These are phyloP conservation scores for Scheffersomyces quercinus DNA, from an alignment of 1,139 yeast genomes.

Conservation along the genomic window DNA sequence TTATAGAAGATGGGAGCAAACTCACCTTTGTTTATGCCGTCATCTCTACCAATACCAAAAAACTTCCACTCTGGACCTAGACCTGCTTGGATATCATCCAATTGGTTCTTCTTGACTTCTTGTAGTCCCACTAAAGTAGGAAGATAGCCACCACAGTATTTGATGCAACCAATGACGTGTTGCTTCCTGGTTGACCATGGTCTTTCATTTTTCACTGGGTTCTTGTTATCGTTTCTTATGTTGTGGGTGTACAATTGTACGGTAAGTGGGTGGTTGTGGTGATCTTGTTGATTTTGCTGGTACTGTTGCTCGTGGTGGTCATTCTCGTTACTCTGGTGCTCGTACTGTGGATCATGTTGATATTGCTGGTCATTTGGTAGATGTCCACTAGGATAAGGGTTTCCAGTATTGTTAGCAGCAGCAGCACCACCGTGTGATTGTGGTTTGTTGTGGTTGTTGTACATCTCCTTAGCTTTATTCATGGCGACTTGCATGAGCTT, in stretches of 20 bases:
- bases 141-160: constrained; percentile 28
- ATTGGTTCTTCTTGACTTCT: constrained; percentile 53
- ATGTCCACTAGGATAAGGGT: too few relatives aligned
- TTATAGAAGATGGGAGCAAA: constrained; percentile 42
- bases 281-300: too few relatives aligned
- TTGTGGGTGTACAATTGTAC: constrained; percentile 51
- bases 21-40: constrained; percentile 43
- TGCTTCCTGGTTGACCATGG: constrained; percentile 43
- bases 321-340: too few relatives aligned
- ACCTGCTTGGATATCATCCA: constrained; percentile 41
- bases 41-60: constrained; percentile 45
- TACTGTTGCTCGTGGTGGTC: too few relatives aligned
- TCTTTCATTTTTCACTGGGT: constrained; percentile 31
- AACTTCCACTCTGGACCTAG: constrained; percentile 38
- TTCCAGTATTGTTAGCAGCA: too few relatives aligned
- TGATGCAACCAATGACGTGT: constrained; percentile 39
- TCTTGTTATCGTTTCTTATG: constrained; percentile 44
- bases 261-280: neutral
- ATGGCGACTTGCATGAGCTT: too few relatives aligned
- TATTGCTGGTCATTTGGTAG: too few relatives aligned
- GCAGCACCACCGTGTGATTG: too few relatives aligned
- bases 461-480: too few relatives aligned
- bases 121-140: constrained; percentile 47
- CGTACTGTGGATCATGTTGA: too few relatives aligned
- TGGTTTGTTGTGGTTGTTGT: too few relatives aligned